Evolutionary conservation across 2,329 filamentous ascomycete species (phyloP), one percentile per base, ranked within the genome.

Genomic region (Esteya vermicola): DNA sequence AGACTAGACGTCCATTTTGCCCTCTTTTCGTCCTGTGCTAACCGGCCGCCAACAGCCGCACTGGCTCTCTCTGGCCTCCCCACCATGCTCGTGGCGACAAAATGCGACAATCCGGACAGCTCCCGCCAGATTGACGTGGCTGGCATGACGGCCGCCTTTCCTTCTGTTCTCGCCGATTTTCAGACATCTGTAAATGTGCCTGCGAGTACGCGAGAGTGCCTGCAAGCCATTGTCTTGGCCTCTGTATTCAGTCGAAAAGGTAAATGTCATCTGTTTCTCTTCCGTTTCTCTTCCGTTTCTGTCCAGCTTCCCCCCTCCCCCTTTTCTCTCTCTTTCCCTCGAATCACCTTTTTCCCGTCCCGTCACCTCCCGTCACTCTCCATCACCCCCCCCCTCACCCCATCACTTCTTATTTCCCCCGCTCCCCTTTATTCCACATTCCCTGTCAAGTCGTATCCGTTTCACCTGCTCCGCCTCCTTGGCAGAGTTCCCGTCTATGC

Each of bases 61-160:
- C 67, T 93, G 38, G 72, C 76, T 43, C 81, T 79, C 50, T 77
- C 81, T 16, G 70, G 71, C 20, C 61, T 93, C 30, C 85, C 88
- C 9, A 81, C 81, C 39, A 70, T 89, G 46, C 71, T 95, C 32
- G 83, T 93, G 38, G 85, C 85, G 41, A 89, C 80, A 57, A 95
- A 95, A 67, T 93, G 85, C 64, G 89, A 95, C 57, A 73, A 77
- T 38, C 77, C 80, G 36, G 73, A 79, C 46, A 70, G 73, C 43
- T 65, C 75, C 43, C 78, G 81, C 52, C 72, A 85, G 54, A 68
- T 93, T 41, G 77, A 89, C 52, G 72, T 80, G 13, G 67, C 75
- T 22, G 70, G 64, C 41, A 69, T 91, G 33, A 63, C 70, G 35
- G 59, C 58, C 42, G 78, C 72, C 47, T 83, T 81, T 49, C 71